Conservation (phyloP, 1,139 yeast species). For the Zygoascus meyerae region DNA sequence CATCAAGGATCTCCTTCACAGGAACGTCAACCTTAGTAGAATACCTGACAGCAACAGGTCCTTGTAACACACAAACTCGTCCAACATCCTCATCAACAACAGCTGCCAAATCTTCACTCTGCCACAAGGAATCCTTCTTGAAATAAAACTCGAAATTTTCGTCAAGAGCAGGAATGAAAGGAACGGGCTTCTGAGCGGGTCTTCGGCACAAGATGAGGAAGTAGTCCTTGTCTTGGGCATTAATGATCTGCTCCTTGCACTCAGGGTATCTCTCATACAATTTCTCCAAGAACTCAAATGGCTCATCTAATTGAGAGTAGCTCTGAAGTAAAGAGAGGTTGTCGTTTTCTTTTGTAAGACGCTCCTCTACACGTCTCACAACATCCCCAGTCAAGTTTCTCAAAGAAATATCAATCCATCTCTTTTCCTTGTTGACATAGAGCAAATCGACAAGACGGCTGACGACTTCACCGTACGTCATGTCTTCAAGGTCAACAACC, state of each 20-base stretch:
- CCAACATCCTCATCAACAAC: slow-evolving; percentile 95
- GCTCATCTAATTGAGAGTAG: slow-evolving; percentile 60
- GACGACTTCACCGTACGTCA: slow-evolving; percentile 93
- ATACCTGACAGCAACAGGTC: slow-evolving; percentile 96
- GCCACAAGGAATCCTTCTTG: slow-evolving; percentile 99
- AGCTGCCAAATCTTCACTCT: slow-evolving; percentile 93
- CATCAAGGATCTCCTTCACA: slow-evolving; percentile 80
- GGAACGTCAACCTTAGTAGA: slow-evolving; percentile 88
- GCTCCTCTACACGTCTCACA: slow-evolving; percentile 93
- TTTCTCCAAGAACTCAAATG: slow-evolving; percentile 52
- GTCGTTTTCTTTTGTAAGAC: slow-evolving; percentile 58
- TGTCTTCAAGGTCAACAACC: slow-evolving; percentile 82
- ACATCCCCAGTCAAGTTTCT: slow-evolving; percentile 83
- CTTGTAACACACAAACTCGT: slow-evolving; percentile 96
- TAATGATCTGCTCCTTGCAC: slow-evolving; percentile 75
- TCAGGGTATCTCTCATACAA: slow-evolving; percentile 65
- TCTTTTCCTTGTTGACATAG: slow-evolving; percentile 69
- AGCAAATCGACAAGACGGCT: slow-evolving; percentile 80
- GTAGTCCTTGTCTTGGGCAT: slow-evolving; percentile 92
- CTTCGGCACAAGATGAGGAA: slow-evolving; percentile 79
- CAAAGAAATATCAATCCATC: slow-evolving; percentile 86
- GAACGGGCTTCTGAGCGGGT: slow-evolving; percentile 94
- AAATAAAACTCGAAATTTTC: slow-evolving; percentile 92
- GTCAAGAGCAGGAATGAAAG: slow-evolving; percentile 92
- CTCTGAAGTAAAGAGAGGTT: slow-evolving; percentile 65